Evolutionary conservation across 75 land plant genomes (phyloP), one percentile per base, ranked within the genome.

Genomic region (Pinus albicaulis): DNA sequence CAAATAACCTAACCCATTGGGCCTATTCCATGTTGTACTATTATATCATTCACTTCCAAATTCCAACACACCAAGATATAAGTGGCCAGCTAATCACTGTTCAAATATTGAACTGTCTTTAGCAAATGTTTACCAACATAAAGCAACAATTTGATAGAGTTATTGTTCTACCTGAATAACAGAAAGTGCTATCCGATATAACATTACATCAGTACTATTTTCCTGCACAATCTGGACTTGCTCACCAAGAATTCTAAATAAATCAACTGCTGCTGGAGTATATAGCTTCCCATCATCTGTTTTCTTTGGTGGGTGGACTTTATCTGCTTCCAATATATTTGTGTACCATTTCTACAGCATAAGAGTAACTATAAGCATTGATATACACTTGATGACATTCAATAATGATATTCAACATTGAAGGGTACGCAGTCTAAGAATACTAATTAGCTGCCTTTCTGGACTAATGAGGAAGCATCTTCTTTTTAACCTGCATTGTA

Each of bases 151-250:
- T 17, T 0, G 13, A 68, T 38, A 68, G 20, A 68, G 52, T 38
- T 11, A 41, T 19, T 36, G 20, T 19, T 38, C 34, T 81, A 75
- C 99, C 99, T 95, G 99, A 69, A 97, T 95, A 56, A 95, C 88
- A 26, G 99, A 92, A 75, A 97, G 91, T 70, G 99, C 93, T 76
- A 88, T 88, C 36, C 98, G 91, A 78, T 97, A 95, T 23, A 97
- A 81, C 99, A 97, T 97, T 34, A 97, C 81, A 86, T 97, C 99
- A 25, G 99, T 97, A 85, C 99, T 97, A 80, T 90, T 97, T 23
- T 95, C 98, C 72, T 94, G 87, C 62, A 97, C 99, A 84, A 86
- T 91, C 76, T 97, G 98, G 55, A 97, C 95, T 85, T 97, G 99
- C 84, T 97, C 99, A 7, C 87, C 92, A 52, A 97, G 83, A 65